phyloP scores from a whole-genome alignment of 2,329 filamentous ascomycete species.

The Cordyceps farinosa region DNA sequence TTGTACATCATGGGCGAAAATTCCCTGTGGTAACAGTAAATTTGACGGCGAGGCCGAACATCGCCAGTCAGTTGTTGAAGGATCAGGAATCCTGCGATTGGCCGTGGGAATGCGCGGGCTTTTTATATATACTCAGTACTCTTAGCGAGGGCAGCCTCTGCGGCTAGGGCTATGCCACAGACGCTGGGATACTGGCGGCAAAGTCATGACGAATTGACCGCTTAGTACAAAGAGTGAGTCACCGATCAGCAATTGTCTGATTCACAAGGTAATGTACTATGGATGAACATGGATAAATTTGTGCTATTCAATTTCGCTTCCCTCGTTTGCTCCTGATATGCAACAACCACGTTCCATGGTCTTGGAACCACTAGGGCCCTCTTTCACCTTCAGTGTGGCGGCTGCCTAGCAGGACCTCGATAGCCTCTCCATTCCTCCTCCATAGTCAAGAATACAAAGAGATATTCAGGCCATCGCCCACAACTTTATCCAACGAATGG shows the following conservation, averaged over 20 bases:
- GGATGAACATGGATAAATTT: neutral
- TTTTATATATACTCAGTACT: neutral
- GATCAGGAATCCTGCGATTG: neutral
- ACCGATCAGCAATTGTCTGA: neutral
- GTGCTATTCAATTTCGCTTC: neutral
- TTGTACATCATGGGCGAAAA: slow-evolving; percentile 13
- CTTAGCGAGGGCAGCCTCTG: slow-evolving; percentile 1
- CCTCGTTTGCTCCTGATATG: neutral
- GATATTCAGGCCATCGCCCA: too few relatives aligned
- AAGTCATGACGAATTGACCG: slow-evolving; percentile 6
- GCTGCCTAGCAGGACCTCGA: too few relatives aligned
- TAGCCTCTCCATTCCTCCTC: too few relatives aligned
- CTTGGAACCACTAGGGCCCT: too few relatives aligned
- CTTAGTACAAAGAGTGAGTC: neutral
- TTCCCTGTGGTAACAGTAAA: slow-evolving; percentile 9
- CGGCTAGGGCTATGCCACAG: slow-evolving; percentile 1
- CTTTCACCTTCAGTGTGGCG: too few relatives aligned
- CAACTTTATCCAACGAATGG: too few relatives aligned
- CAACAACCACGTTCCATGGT: neutral
- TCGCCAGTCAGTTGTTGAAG: slow-evolving; percentile 1
- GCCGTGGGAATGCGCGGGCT: neutral
- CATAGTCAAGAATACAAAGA: too few relatives aligned
- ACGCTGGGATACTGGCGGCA: slow-evolving; percentile 1
- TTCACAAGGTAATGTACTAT: slow-evolving; percentile 12
- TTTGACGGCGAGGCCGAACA: slow-evolving; percentile 3